Percentiles rank a stretch among this genome's conserved stretches.
Evolutionary conservation across 345 rosid genomes (phyloP).

Genomic region (Bruguiera sexangula): DNA sequence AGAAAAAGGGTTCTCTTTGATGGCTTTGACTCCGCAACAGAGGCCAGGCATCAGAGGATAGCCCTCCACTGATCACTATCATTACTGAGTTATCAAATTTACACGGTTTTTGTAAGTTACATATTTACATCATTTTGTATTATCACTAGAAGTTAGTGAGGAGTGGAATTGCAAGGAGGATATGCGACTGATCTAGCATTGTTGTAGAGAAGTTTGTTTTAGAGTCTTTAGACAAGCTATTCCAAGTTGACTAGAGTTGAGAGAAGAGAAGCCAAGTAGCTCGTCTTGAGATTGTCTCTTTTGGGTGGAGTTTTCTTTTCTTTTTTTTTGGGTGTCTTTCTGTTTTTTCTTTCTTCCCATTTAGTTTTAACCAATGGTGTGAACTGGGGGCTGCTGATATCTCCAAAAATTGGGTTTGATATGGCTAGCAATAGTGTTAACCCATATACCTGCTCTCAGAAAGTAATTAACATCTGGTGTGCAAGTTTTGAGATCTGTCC

Average conservation of each 20-base stretch:
- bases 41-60: slow-evolving; percentile 61
- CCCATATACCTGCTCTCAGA: background rate
- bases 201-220: slow-evolving; percentile 40
- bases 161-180: slow-evolving; percentile 23
- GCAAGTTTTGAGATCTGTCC: background rate
- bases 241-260: slow-evolving; percentile 21
- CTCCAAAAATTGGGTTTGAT: slow-evolving; percentile 13
- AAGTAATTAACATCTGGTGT: background rate
- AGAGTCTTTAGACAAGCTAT: slow-evolving; percentile 17
- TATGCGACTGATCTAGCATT: slow-evolving; percentile 32
- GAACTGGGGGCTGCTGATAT: slow-evolving; percentile 15
- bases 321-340: background rate
- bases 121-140: slow-evolving; percentile 21
- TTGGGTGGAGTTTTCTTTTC: slow-evolving; percentile 14
- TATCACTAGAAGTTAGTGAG: slow-evolving; percentile 32
- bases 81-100: slow-evolving; percentile 4
- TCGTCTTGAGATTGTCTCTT: slow-evolving; percentile 20
- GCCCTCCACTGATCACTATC: slow-evolving; percentile 50
- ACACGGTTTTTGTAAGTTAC: slow-evolving; percentile 3
- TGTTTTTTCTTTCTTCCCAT: slow-evolving; percentile 12
- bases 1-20: slow-evolving; percentile 66
- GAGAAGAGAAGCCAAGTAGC: slow-evolving; percentile 21
- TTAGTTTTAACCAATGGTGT: slow-evolving; percentile 28
- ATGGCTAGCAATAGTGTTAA: slow-evolving; percentile 4
- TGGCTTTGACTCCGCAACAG: slow-evolving; percentile 50